Percentiles rank a stretch among this genome's conserved stretches.
These are phyloP conservation scores for Juncus inflexus DNA, from an alignment of 176 grass and related monocot species.

Conservation along the genomic window DNA sequence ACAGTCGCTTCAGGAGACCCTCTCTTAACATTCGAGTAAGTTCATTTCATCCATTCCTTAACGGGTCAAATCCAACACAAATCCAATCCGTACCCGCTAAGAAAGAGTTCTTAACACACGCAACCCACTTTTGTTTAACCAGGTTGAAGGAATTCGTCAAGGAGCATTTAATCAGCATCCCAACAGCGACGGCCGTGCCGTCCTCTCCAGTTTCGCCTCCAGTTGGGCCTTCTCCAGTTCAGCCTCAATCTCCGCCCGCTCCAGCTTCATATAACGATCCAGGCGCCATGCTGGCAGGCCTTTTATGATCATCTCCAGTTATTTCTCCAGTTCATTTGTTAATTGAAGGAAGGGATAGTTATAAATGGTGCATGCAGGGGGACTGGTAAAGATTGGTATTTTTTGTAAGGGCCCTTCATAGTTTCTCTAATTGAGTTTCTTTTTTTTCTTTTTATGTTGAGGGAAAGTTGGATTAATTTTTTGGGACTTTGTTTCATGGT, in stretches of 20 bases:
- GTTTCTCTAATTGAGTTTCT: conserved; percentile 30
- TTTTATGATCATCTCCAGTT: conserved; percentile 68
- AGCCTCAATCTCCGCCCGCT: conserved; percentile 46
- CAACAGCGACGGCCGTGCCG: conserved; percentile 36
- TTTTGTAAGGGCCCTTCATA: conserved; percentile 33
- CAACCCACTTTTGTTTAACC: conserved; percentile 15
- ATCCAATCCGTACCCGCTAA: background rate
- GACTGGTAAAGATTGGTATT: conserved; percentile 37
- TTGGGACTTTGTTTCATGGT: conserved; percentile 31
- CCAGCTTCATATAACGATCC: conserved; percentile 67
- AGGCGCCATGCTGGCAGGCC: conserved; percentile 79
- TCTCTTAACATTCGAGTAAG: conserved; percentile 86
- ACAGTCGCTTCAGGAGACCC: conserved; percentile 91
- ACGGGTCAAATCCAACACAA: conserved; percentile 10
- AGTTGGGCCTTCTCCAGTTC: conserved; percentile 25
- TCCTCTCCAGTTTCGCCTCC: conserved; percentile 16
- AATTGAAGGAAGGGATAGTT: conserved; percentile 21
- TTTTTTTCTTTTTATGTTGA: background rate
- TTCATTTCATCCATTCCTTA: conserved; percentile 10
- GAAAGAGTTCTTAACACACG: conserved; percentile 10
- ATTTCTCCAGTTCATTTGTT: conserved; percentile 40
- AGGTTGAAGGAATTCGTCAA: conserved; percentile 97
- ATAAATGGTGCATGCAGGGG: conserved; percentile 32
- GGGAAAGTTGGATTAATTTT: conserved; percentile 51
- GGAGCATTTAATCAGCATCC: conserved; percentile 73